Base-by-base conservation (phyloP, 805 yeast genomes). In the Debaryomyces tyrocola region DNA sequence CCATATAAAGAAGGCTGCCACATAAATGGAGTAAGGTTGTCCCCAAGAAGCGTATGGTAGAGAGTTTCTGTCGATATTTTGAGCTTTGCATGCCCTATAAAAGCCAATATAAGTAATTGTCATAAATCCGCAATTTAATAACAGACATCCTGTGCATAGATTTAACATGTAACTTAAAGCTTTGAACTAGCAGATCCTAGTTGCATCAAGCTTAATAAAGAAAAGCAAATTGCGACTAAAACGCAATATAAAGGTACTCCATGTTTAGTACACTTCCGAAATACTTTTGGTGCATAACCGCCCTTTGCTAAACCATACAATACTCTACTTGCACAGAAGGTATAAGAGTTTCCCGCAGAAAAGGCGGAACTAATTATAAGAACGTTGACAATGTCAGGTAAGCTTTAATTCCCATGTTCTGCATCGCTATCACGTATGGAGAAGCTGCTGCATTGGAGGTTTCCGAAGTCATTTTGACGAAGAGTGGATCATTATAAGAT, bases 11-110 rank as follows among this genome's bases (percentile, higher is more conserved):
- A 10, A 35, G 3, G 10, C 20, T 8, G 37, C 85, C 48, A 79
- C 62, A 36, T 69, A 68, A 0, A 84, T 77, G 15, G 78, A 66
- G 50, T 74, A 82, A 12, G 90, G 90, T 62, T 84, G 88, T 48
- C 67, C 68, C 78, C 79, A 77, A 17, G 82, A 77, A 44, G 63
- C 70, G 66, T 77, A 83, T 9, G 80, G 74, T 41, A 84, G 64
- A 2, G 58, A 57, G 35, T 52, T 55, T 41, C 79, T 71, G 60
- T 72, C 78, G 24, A 77, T 55, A 21, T 75, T 75, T 55, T 87
- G 89, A 1, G 72, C 79, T 33, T 60, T 54, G 52, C 80, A 74
- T 1, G 86, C 90, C 40, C 75, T 70, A 58, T 78, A 75, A 67
- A 86, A 87, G 44, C 79, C 74, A 37, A 82, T 53, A 58, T 78